Conservation (phyloP, 2,329 filamentous ascomycete genomes). For the Phoma sp. region DNA sequence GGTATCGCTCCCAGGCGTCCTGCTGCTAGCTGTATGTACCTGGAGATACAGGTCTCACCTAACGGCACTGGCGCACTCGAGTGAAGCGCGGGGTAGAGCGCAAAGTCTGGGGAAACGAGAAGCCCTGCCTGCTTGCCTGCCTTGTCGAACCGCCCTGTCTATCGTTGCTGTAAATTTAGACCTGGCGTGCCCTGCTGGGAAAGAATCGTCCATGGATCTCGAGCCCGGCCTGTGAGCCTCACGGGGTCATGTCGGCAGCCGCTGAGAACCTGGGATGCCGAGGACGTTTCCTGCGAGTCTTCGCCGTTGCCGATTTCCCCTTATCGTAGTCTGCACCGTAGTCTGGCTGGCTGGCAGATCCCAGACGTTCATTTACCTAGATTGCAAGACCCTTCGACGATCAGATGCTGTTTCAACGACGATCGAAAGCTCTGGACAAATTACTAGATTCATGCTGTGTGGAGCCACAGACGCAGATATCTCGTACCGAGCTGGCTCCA, state of each 20-base stretch:
- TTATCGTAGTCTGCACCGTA: slow-evolving; percentile 9
- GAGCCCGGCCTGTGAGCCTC: slow-evolving; percentile 24
- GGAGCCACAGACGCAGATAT: slow-evolving; percentile 15
- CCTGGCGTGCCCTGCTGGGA: slow-evolving; percentile 7
- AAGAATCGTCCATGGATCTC: neutral
- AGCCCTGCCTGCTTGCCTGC: slow-evolving; percentile 3
- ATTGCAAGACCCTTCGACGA: slow-evolving; percentile 13
- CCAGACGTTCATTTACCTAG: slow-evolving; percentile 4
- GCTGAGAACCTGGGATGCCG: slow-evolving; percentile 12
- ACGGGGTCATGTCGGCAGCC: slow-evolving; percentile 25
- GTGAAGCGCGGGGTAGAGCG: slow-evolving; percentile 16
- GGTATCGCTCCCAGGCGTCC: slow-evolving; percentile 12
- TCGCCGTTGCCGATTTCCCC: slow-evolving; percentile 15
- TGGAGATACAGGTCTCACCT: slow-evolving; percentile 18
- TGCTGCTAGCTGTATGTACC: slow-evolving; percentile 29
- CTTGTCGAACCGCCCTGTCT: neutral
- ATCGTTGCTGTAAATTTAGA: neutral
- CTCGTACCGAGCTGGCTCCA: slow-evolving; percentile 14
- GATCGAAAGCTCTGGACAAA: slow-evolving; percentile 18
- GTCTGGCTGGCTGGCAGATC: neutral
- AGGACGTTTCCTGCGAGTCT: slow-evolving; percentile 8
- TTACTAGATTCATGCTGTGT: slow-evolving; percentile 18
- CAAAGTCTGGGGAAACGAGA: slow-evolving; percentile 18
- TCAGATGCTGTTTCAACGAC: slow-evolving; percentile 16
- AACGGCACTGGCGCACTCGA: slow-evolving; percentile 15